Evolutionary conservation across 108 stramenopile genomes (phyloP).

Genomic region (Schizochytrium sp.): DNA sequence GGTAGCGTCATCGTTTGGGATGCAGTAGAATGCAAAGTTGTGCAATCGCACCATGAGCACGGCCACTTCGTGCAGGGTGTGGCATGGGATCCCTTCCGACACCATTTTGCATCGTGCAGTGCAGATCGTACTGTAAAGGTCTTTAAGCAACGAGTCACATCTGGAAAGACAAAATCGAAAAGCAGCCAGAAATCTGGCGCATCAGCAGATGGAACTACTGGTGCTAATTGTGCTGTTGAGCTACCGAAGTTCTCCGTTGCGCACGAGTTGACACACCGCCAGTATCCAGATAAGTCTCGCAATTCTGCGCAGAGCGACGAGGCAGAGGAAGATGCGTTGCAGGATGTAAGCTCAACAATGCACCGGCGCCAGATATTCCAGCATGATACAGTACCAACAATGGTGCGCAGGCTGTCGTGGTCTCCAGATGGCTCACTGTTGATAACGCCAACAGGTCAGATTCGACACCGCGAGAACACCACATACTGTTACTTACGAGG

Average conservation of each 20-base stretch:
- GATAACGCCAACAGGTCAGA: conserved; percentile 72
- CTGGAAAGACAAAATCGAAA: too few relatives aligned
- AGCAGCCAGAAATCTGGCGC: too few relatives aligned
- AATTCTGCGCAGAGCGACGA: not conserved
- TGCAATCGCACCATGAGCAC: conserved; percentile 50
- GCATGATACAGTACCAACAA: conserved; percentile 71
- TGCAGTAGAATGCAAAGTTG: not conserved
- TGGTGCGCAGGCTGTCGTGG: conserved; percentile 76
- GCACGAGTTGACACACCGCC: not conserved
- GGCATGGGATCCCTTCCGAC: conserved; percentile 56
- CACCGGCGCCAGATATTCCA: conserved; percentile 63
- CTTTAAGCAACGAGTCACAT: not conserved
- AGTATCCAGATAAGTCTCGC: not conserved
- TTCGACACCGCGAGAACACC: conserved; percentile 61
- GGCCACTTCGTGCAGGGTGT: conserved; percentile 61
- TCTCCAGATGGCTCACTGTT: conserved; percentile 76
- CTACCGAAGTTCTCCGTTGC: too few relatives aligned
- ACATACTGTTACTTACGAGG: conserved; percentile 69
- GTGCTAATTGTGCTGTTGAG: too few relatives aligned
- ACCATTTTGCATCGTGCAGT: not conserved
- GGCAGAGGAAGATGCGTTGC: not conserved
- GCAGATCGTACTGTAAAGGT: conserved; percentile 58
- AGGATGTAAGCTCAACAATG: not conserved
- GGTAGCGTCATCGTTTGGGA: conserved; percentile 36
- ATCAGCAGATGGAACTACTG: too few relatives aligned